Percentiles rank a stretch among this genome's conserved stretches.
These are phyloP conservation scores for Carnegiea gigantea DNA, from an alignment of 179 eudicot genomes.

Conservation along the genomic window DNA sequence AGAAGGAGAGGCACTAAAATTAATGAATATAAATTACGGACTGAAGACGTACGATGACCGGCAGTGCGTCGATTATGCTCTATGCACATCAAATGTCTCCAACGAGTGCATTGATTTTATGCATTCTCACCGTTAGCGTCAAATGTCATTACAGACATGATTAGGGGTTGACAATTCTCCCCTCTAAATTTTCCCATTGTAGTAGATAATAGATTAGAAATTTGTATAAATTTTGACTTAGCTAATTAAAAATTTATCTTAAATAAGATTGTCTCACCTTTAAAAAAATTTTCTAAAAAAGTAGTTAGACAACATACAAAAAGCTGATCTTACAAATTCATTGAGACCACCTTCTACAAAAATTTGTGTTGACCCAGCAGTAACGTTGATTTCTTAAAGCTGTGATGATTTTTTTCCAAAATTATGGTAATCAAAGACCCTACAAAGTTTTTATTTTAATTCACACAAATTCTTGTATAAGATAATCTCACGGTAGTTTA, in stretches of 20 bases:
- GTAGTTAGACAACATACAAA: not conserved
- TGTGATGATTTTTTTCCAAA: not conserved
- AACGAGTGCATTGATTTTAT: not conserved
- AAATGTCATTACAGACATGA: not conserved
- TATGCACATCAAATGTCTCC: not conserved
- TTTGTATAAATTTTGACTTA: not conserved
- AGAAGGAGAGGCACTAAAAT: not conserved
- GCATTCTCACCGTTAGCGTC: not conserved
- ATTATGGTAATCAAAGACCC: not conserved
- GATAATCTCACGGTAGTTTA: no score
- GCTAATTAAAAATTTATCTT: not conserved
- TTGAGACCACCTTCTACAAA: not conserved
- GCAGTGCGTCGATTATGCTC: not conserved
- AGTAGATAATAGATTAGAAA: not conserved
- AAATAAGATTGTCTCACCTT: no score
- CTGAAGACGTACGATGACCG: not conserved
- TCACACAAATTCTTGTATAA: no score
- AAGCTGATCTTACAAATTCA: no score
- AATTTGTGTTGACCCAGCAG: not conserved
- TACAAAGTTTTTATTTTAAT: not conserved
- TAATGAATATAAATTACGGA: not conserved
- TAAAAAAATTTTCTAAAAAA: no score
- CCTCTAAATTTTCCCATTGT: not conserved
- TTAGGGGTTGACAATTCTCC: not conserved
- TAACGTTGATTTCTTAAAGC: not conserved